A percentile compares a stretch with the other conserved stretches of the same genome.
These are phyloP conservation scores for Blastomyces emzantsi DNA, from an alignment of 2,329 filamentous ascomycete species.

Conservation along the genomic window DNA sequence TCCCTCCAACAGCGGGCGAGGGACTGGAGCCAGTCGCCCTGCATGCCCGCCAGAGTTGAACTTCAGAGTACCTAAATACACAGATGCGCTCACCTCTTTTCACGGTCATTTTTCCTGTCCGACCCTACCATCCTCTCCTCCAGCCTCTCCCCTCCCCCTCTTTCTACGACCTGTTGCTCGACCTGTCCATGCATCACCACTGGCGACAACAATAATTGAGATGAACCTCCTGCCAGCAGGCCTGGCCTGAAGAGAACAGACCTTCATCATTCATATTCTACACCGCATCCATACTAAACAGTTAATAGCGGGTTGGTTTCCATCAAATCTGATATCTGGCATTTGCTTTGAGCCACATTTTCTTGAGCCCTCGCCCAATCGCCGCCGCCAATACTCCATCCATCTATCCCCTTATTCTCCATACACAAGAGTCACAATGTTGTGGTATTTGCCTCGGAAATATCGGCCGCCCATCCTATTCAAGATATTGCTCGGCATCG, in stretches of 20 bases:
- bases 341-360: background rate
- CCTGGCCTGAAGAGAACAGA: slow-evolving; percentile 12
- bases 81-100: background rate
- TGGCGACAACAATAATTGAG: slow-evolving; percentile 3
- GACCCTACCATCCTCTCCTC: background rate
- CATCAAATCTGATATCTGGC: background rate
- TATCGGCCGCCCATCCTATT: slow-evolving; percentile 47
- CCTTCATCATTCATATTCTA: background rate
- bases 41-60: background rate
- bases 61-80: slow-evolving; percentile 1
- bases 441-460: slow-evolving; percentile 39
- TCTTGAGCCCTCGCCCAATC: background rate
- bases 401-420: background rate
- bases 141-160: background rate
- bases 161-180: background rate
- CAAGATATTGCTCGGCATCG: slow-evolving; percentile 45
- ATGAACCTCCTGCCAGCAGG: slow-evolving; percentile 13
- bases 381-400: background rate
- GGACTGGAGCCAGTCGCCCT: background rate
- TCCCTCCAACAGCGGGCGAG: background rate
- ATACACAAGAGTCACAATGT: background rate
- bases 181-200: slow-evolving; percentile 2
- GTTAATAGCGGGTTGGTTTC: background rate
- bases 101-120: background rate
- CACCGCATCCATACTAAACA: background rate